A percentile compares a stretch with the other conserved stretches of the same genome.
Evolutionary conservation across 176 grass and related monocot species (phyloP).

Genomic region (Thinopyrum elongatum): DNA sequence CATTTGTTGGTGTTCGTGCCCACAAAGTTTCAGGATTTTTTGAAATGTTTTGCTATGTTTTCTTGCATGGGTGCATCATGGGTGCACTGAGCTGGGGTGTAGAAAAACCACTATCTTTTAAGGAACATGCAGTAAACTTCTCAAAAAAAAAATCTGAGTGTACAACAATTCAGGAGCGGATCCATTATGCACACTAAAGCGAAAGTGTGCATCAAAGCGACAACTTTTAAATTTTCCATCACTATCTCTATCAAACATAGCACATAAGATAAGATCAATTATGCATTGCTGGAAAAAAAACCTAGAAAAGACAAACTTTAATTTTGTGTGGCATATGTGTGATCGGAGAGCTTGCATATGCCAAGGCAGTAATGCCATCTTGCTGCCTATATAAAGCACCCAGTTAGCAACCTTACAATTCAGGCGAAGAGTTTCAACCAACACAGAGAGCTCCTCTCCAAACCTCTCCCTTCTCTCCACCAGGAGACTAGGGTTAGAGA

Average conservation of each 20-base stretch:
- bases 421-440: slow-evolving; percentile 29
- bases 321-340: neutral
- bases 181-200: slow-evolving; percentile 5
- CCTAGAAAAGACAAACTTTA: neutral
- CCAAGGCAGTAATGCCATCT: neutral
- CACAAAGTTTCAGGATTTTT: too few relatives aligned
- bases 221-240: neutral
- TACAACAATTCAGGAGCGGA: neutral
- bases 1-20: too few relatives aligned
- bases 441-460: slow-evolving; percentile 9
- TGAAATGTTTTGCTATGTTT: too few relatives aligned
- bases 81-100: too few relatives aligned
- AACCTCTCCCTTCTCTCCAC: slow-evolving; percentile 22
- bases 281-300: neutral
- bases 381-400: slow-evolving; percentile 29
- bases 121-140: too few relatives aligned
- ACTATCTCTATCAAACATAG: neutral
- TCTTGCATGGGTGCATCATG: too few relatives aligned
- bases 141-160: neutral
- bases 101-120: too few relatives aligned
- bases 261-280: neutral
- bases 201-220: neutral
- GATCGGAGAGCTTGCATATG: neutral
- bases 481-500: slow-evolving; percentile 29
- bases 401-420: neutral